These are phyloP conservation scores for Coprinopsis sp. DNA, from an alignment of 768 basidiomycete genomes.

Conservation along the genomic window DNA sequence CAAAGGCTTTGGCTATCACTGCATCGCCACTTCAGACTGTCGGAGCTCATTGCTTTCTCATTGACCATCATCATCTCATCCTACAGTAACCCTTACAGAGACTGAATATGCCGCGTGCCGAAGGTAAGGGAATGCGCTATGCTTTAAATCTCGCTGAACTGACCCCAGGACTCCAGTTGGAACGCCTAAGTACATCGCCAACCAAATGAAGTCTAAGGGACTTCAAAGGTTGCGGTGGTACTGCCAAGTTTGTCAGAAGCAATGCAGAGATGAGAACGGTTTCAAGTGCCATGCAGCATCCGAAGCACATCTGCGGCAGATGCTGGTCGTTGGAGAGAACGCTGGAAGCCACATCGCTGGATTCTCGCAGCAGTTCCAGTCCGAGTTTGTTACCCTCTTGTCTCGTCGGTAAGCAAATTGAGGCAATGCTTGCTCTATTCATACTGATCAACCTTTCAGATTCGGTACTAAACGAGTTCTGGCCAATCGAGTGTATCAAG, in stretches of 20 bases:
- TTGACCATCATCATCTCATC: constrained; percentile 5
- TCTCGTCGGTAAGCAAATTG: constrained; percentile 60
- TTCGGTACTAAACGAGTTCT: constrained; percentile 94
- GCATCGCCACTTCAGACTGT: background rate
- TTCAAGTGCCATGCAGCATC: constrained; percentile 94
- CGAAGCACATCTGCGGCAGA: constrained; percentile 90
- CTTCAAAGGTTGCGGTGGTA: constrained; percentile 95
- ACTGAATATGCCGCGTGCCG: constrained; percentile 73
- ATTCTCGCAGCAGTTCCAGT: constrained; percentile 85
- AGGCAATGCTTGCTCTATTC: background rate
- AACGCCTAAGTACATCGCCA: constrained; percentile 85
- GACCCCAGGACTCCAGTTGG: constrained; percentile 47
- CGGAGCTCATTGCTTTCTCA: constrained; percentile 7
- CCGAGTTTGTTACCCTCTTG: constrained; percentile 86
- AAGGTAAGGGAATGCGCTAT: constrained; percentile 44
- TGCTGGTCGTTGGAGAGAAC: constrained; percentile 94
- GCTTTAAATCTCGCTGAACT: background rate
- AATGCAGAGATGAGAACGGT: constrained; percentile 97
- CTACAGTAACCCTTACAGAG: constrained; percentile 2
- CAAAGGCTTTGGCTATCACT: background rate
- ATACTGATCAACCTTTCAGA: constrained; percentile 29
- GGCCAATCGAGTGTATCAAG: constrained; percentile 95
- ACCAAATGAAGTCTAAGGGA: constrained; percentile 97
- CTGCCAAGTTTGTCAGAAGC: constrained; percentile 98
- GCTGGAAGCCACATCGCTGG: constrained; percentile 89